Conservation (phyloP, 169 alveolate species). For the Cryptosporidium andersoni region DNA sequence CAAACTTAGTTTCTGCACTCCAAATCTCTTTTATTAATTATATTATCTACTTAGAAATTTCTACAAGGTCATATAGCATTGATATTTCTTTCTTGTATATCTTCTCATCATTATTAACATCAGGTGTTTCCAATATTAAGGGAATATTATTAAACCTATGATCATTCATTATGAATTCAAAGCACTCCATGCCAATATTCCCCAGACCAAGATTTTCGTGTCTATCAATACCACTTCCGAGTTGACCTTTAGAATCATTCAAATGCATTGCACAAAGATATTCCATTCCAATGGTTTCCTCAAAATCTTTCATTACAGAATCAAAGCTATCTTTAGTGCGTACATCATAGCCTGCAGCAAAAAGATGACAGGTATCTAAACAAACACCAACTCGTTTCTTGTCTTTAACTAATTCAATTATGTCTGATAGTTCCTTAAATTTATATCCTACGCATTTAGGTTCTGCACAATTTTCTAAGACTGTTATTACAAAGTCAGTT, state of each 20-base stretch:
- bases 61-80: constrained; percentile 22
- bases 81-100: constrained; percentile 84
- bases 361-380: constrained; percentile 90
- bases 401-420: constrained; percentile 79
- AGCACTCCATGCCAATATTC: constrained; percentile 84
- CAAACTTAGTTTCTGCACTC: no score
- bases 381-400: constrained; percentile 89
- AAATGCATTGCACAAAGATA: constrained; percentile 87
- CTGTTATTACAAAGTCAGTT: constrained; percentile 81
- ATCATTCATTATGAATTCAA: constrained; percentile 83
- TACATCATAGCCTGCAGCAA: constrained; percentile 90
- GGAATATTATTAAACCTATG: constrained; percentile 85
- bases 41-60: not conserved
- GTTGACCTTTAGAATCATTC: constrained; percentile 87
- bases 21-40: no score
- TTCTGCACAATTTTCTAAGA: constrained; percentile 89
- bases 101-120: constrained; percentile 79
- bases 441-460: constrained; percentile 87
- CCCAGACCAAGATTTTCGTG: constrained; percentile 90
- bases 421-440: constrained; percentile 85
- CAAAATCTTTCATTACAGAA: constrained; percentile 83
- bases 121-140: constrained; percentile 88
- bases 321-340: constrained; percentile 81
- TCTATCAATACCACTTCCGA: constrained; percentile 87
- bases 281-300: constrained; percentile 79